Evolutionary conservation across 176 grass and related monocot genomes (phyloP), one percentile per base, ranked within the genome.

Genomic region (Aegilops sharonensis): DNA sequence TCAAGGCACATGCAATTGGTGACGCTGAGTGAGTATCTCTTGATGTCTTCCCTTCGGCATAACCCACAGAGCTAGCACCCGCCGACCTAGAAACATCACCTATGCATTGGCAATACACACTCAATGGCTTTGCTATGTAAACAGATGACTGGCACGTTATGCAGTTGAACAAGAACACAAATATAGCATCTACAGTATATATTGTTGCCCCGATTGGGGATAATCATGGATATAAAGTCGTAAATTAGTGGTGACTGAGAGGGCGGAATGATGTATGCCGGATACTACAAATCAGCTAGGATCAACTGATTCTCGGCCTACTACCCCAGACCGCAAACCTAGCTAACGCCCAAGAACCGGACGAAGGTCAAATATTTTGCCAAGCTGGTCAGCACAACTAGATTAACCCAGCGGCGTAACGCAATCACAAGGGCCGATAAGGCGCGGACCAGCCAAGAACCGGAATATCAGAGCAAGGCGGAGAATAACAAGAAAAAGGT

Each of bases 51-150:
- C 77, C 71, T 27, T 81, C 78, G 35, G 25, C 60, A 68, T 70
- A 63, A 17, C 82, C 3, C 20, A 81, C 7, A 67, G 82, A 82
- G 77, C 65, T 81, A 42, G 29, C 23, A 81, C 84, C 81, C 25
- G 66, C 74, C 47, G 25, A 81, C 29, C 60, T 62, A 11, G 68
- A 83, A 76, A 35, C 76, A 18, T 77, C 77, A 81, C 81, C 89
- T 91, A 52, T 1, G 35, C 18, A 85, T 81, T 68, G 11, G 62
- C 12, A 85, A 76, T 32, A 21, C 3, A 61, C 34, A 17, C 6
- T 62, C 17, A 87, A 84, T 76, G 25, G 11, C 47, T 81, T 43
- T n/a, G 9, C 3, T n/a, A 29, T 20, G 40, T 31, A 61, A 76
- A 11, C 8, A 62, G 56, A 89, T 29, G 24, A 74, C 54, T 62